Evolutionary conservation across 148 eudicot species (phyloP).

Genomic region (Vaccinium corymbosum): DNA sequence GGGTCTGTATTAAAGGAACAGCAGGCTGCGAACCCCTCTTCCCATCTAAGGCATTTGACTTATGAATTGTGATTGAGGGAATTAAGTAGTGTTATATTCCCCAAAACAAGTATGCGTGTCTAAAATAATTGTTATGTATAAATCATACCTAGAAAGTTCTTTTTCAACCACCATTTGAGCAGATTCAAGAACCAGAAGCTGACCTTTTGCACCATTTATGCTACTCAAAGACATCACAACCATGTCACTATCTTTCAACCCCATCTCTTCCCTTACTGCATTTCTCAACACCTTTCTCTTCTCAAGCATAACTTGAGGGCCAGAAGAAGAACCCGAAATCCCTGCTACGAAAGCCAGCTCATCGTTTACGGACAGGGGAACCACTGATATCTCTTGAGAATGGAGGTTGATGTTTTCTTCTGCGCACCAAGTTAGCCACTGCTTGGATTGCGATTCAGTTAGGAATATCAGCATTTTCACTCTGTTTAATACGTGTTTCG

Average conservation of each 20-base stretch:
- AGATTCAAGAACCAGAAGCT: constrained; percentile 82
- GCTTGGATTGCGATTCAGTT: constrained; percentile 77
- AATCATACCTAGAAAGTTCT: constrained; percentile 28
- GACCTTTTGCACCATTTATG: constrained; percentile 90
- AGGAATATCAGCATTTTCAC: constrained; percentile 88
- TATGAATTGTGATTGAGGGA: neutral
- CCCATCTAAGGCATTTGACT: no score
- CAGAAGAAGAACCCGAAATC: constrained; percentile 47
- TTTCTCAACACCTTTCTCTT: constrained; percentile 55
- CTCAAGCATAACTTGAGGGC: constrained; percentile 70
- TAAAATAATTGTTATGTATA: no score
- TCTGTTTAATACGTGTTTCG: constrained; percentile 69
- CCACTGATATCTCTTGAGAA: constrained; percentile 44
- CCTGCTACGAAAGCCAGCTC: constrained; percentile 94
- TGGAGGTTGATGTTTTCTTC: constrained; percentile 70
- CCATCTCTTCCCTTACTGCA: constrained; percentile 86
- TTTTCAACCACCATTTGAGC: constrained; percentile 44
- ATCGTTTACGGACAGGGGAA: constrained; percentile 90
- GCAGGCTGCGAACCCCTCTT: neutral
- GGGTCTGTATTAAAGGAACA: no score
- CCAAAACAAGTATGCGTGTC: constrained; percentile 15
- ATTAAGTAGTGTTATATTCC: neutral
- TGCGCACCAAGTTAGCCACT: constrained; percentile 85
- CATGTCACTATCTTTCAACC: constrained; percentile 76
- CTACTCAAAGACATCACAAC: constrained; percentile 80